Conservation (phyloP, 805 yeast species). For the Schwanniomyces polymorphus region DNA sequence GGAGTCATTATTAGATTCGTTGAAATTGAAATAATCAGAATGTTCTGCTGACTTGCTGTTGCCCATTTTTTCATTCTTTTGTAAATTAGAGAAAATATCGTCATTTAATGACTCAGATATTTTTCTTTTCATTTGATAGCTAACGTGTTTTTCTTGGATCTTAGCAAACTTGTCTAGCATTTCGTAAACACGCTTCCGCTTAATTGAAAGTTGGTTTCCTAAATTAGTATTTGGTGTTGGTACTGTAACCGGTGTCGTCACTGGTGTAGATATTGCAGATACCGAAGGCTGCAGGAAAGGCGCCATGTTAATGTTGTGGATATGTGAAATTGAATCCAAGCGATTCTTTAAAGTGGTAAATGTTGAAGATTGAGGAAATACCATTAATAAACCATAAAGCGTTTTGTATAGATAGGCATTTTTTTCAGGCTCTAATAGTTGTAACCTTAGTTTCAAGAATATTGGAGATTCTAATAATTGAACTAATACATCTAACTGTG, state of each 20-base stretch:
- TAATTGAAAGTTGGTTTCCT: constrained; percentile 32
- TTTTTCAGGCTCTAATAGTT: constrained; percentile 82
- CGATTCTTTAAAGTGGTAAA: constrained; percentile 80
- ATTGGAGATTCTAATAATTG: constrained; percentile 92
- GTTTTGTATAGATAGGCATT: constrained; percentile 83
- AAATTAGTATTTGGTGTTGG: constrained; percentile 15
- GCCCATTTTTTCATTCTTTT: not conserved
- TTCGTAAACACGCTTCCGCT: constrained; percentile 38
- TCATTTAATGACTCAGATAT: not conserved
- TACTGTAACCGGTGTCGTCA: constrained; percentile 16
- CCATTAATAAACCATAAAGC: constrained; percentile 88
- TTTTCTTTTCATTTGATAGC: not conserved
- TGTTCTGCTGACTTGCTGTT: not conserved
- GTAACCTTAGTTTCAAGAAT: constrained; percentile 81
- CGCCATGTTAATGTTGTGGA: constrained; percentile 17
- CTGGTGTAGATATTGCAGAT: constrained; percentile 11
- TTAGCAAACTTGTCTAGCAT: constrained; percentile 40
- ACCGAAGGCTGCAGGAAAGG: not conserved
- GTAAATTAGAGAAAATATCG: not conserved
- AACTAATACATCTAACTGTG: constrained; percentile 86
- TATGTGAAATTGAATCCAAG: constrained; percentile 57
- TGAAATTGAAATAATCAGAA: constrained; percentile 5
- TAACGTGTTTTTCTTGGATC: constrained; percentile 35
- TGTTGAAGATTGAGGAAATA: constrained; percentile 90
- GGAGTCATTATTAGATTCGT: not conserved